Evolutionary conservation across 306 rosid genomes (phyloP), one percentile per base, ranked within the genome.

Genomic region (Medicago truncatula): DNA sequence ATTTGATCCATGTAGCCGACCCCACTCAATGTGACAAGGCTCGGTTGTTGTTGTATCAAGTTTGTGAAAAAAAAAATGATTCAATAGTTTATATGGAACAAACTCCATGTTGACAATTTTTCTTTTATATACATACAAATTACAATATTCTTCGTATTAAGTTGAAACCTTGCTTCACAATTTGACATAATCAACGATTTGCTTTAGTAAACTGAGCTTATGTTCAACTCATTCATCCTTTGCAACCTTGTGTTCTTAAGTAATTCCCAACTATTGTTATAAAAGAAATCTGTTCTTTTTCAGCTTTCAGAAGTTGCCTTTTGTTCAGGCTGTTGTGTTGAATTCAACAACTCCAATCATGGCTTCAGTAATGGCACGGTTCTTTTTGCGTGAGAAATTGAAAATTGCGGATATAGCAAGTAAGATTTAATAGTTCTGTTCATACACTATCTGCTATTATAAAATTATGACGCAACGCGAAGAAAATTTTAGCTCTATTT

Each of bases 261-360:
- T 15, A 52, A 8, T 69, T 34, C 12, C 43, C 49, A 54, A 49
- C 71, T 63, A 41, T 65, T 49, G 53, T 77, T 52, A 50, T 78
- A 59, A 85, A 40, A 14, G 10, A 78, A 17, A 15, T 61, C 28
- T 72, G 2, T 73, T 57, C 28, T 17, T 75, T 76, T 90, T 83
- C 97, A 92, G 97, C 92, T 85, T 86, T 84, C 93, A 86, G 67
- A 86, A 83, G 82, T 72, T 92, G 80, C 89, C 93, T 75, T 86
- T 81, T 25, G 69, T 90, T 86, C 89, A 90, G 86, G 91, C 96
- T 78, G 41, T 80, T 84, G 87, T 88, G 76, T 74, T 88, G 76
- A 87, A 90, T 81, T 86, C 88, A 52, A 87, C 89, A 20, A 86
- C 90, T 81, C 97, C 92, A 3, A 69, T 92, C 53, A 80, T 92